Evolutionary conservation across 2,329 filamentous ascomycete species (phyloP).

Genomic region (Canariomyces notabilis): DNA sequence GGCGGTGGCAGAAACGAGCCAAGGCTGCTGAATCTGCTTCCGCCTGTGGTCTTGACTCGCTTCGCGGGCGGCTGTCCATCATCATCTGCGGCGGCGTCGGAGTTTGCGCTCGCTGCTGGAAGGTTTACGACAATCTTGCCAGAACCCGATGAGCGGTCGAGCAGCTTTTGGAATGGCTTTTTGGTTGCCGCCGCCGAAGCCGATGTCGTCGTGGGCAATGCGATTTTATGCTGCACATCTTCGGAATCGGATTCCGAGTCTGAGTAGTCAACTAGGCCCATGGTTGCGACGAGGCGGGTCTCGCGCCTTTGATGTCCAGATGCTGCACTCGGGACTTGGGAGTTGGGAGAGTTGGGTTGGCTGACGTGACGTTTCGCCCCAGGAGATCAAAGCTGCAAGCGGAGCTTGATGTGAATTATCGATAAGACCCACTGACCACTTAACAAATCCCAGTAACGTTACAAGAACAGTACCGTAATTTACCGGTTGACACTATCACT

Average conservation of each 20-base stretch:
- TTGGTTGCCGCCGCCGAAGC: slow-evolving; percentile 39
- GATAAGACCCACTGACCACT: too few species aligned
- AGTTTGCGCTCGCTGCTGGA: slow-evolving; percentile 46
- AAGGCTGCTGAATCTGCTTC: slow-evolving; percentile 69
- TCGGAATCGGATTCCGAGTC: slow-evolving; percentile 66
- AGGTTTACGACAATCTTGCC: slow-evolving; percentile 79
- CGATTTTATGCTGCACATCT: slow-evolving; percentile 27
- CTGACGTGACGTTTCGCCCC: background rate
- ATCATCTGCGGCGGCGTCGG: slow-evolving; percentile 28
- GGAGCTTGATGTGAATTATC: too few species aligned
- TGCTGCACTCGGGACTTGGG: slow-evolving; percentile 1
- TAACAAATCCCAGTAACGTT: too few species aligned
- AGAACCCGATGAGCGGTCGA: slow-evolving; percentile 68
- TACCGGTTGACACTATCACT: too few species aligned
- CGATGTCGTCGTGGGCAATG: slow-evolving; percentile 24
- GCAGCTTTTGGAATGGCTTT: slow-evolving; percentile 69
- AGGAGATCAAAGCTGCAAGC: too few species aligned
- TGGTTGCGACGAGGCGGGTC: slow-evolving; percentile 34
- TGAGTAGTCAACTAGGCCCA: slow-evolving; percentile 78
- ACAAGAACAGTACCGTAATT: too few species aligned
- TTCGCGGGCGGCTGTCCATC: slow-evolving; percentile 62
- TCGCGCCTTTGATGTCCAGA: background rate
- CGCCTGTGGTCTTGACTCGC: slow-evolving; percentile 50
- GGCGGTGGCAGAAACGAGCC: slow-evolving; percentile 83
- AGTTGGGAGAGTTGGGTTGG: background rate